phyloP scores from a whole-genome alignment of 805 yeast species.

The Grigorovia yakushimaensis region DNA sequence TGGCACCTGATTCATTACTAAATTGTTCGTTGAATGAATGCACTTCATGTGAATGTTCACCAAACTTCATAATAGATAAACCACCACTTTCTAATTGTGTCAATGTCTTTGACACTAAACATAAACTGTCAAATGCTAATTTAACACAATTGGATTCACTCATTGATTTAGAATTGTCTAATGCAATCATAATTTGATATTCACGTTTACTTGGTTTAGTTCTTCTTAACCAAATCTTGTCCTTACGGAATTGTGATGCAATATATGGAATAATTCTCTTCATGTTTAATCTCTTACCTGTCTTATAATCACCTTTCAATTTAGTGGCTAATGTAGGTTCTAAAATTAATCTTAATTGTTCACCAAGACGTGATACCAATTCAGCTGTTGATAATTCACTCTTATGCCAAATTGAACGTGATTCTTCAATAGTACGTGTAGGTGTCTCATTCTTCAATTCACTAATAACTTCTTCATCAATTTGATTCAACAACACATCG shows the following conservation, averaged over 20 bases:
- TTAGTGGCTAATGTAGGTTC: slow-evolving; percentile 97
- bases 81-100: slow-evolving; percentile 94
- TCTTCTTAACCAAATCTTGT: slow-evolving; percentile 95
- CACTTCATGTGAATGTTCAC: slow-evolving; percentile 71
- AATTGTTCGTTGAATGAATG: slow-evolving; percentile 87
- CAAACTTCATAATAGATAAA: slow-evolving; percentile 81
- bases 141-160: slow-evolving; percentile 84
- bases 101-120: slow-evolving; percentile 86
- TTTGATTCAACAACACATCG: slow-evolving; percentile 26
- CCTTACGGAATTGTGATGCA: slow-evolving; percentile 95
- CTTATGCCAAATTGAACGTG: slow-evolving; percentile 70
- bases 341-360: slow-evolving; percentile 81
- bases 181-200: slow-evolving; percentile 94
- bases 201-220: slow-evolving; percentile 96
- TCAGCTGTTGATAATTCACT: slow-evolving; percentile 84
- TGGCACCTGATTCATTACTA: slow-evolving; percentile 72
- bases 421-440: slow-evolving; percentile 49
- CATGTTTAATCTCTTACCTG: slow-evolving; percentile 96
- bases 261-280: slow-evolving; percentile 94
- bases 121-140: slow-evolving; percentile 88
- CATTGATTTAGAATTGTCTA: slow-evolving; percentile 97
- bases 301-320: slow-evolving; percentile 88
- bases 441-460: slow-evolving; percentile 29
- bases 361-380: slow-evolving; percentile 77
- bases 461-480: slow-evolving; percentile 25